Evolutionary conservation across 768 basidiomycete species (phyloP), one percentile per base, ranked within the genome.

Genomic region (Macrolepiota dolichaula): DNA sequence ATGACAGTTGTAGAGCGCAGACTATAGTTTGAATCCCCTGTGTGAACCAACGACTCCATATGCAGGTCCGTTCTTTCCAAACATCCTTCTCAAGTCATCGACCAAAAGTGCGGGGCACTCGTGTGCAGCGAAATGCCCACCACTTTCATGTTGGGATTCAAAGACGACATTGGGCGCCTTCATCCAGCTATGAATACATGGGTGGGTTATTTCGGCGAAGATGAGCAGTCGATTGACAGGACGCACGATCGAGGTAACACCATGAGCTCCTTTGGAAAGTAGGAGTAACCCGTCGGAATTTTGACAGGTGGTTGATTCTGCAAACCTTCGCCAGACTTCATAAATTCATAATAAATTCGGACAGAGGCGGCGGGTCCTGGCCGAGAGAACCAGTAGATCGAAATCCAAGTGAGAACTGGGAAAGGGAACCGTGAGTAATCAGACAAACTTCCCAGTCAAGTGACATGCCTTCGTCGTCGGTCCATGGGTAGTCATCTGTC

Each of bases 71-170:
- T 74, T 79, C 59, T 73, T 79, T 38, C 79, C 79, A 69, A 85
- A 87, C 83, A 86, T 86, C 64, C 74, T 79, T 35, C 80, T 71
- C 51, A 87, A 52, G 64, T 85, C 86, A 1, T 64, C 73, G 0
- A 74, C 85, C 17, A 88, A 72, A 2, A 70, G 69, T 3, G 78
- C 72, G 0, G 86, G 84, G 47, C 65, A 69, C 64, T 87, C 85
- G 62, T 79, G 67, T 0, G 85, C 78, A 11, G 84, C 81, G 65
- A 88, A 87, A 68, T 87, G 86, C 1, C 86, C 85, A 4, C 86
- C 85, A 4, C 67, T 67, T 1, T 73, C 72, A 55, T 87, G 85
- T 13, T 76, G 71, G 3, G 76, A 71, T 63, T 81, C 76, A 55
- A 82, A 85, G 4, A 86, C 80, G 56, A 64, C 71, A 73, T 64